A percentile compares a stretch with the other conserved stretches of the same genome.
Evolutionary conservation across 2,329 filamentous ascomycete species (phyloP).

Genomic region (Tricladium varicosporioides): DNA sequence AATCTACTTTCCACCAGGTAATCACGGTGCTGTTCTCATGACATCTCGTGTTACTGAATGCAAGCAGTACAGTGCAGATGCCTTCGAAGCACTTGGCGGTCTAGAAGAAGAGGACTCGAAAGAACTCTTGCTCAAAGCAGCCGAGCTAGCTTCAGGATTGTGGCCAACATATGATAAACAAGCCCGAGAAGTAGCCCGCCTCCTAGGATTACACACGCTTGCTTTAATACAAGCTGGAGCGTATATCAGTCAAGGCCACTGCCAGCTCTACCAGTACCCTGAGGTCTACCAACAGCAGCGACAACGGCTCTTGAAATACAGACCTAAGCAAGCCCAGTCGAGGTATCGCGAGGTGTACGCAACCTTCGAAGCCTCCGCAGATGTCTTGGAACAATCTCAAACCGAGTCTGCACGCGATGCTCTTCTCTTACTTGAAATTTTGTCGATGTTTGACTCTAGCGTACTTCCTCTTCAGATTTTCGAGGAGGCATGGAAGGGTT

Average conservation of each 20-base stretch:
- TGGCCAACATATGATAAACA: constrained; percentile 14
- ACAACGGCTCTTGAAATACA: constrained; percentile 30
- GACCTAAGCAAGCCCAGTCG: constrained; percentile 30
- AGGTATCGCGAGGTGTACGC: constrained; percentile 37
- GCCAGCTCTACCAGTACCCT: background rate
- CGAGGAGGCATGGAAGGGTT: constrained; percentile 27
- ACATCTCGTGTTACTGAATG: constrained; percentile 38
- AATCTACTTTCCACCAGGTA: constrained; percentile 34
- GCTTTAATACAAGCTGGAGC: constrained; percentile 31
- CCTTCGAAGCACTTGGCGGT: constrained; percentile 24
- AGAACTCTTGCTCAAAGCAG: constrained; percentile 27
- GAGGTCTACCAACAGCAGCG: constrained; percentile 11
- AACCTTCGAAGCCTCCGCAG: constrained; percentile 37
- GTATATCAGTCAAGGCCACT: constrained; percentile 3
- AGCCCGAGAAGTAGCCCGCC: constrained; percentile 19
- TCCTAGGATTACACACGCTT: constrained; percentile 29
- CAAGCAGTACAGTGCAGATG: constrained; percentile 32
- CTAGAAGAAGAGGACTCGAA: constrained; percentile 30
- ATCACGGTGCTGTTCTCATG: constrained; percentile 36
- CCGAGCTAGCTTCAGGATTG: background rate
- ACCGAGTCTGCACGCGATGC: constrained; percentile 26
- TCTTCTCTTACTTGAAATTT: constrained; percentile 30
- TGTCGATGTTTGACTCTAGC: constrained; percentile 31
- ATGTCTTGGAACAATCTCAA: constrained; percentile 23
- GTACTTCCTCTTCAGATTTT: constrained; percentile 34